Base-by-base conservation (phyloP, 2,329 filamentous ascomycete genomes). In the Colletotrichum godetiae region DNA sequence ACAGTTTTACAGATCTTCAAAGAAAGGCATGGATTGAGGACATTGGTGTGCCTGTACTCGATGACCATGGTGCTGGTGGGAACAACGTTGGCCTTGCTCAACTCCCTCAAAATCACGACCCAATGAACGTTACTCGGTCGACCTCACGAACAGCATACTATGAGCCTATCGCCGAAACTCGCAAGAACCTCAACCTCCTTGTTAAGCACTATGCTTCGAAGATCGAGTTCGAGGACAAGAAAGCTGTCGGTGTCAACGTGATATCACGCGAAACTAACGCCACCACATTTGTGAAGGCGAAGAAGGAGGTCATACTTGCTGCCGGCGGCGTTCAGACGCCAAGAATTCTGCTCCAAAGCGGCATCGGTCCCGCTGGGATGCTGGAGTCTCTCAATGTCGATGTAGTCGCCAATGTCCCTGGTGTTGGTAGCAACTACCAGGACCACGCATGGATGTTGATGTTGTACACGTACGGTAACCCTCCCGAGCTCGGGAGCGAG, bases 331-430 rank as follows among this genome's bases (percentile, higher is more conserved):
- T 83, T 6, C 79, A 82, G 74, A 87, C 79, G 31, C 86, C 80
- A 22, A 82, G 86, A 55, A 77, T 89, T 2, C 81, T 89, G 0
- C 84, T 88, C 74, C 79, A 86, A 1, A 88, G 86, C 13, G 87
- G 87, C 0, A 82, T 89, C 5, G 88, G 88, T 0, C 80, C 82
- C 5, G 75, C 78, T 12, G 76, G 78, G 2, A 75, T 84, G 1
- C 78, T 90, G 4, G 67, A 79, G 0, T 74, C 76, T 5, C 78
- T 85, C n/a, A 79, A 79, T 0, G 86, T 90, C 24, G 74, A 80
- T 15, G 55, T 71, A 1, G 63, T 74, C 5, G 67, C 67, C 2
- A 52, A 75, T 15, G 72, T 75, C n/a, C 72, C 74, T 5, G 74
- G 71, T 5, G 74, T 75, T 3, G 74, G 74, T 11, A 61, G 53